phyloP scores from a whole-genome alignment of 352 stramenopile genomes.

The Pythium brachiatum region DNA sequence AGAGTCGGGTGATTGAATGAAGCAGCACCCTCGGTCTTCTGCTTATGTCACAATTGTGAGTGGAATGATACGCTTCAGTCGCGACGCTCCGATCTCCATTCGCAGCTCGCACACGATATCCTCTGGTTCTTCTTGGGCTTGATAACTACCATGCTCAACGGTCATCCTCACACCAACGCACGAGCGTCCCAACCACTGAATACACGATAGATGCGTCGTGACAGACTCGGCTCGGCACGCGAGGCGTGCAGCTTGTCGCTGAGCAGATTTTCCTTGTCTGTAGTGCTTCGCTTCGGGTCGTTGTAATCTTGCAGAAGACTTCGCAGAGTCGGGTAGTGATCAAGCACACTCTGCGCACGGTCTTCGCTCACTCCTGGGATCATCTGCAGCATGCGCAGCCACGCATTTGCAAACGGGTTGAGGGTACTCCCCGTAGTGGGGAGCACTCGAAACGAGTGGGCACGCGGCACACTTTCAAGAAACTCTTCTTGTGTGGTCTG shows the following conservation, averaged over 20 bases:
- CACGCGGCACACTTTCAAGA: slow-evolving; percentile 50
- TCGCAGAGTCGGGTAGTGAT: slow-evolving; percentile 59
- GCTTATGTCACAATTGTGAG: no score
- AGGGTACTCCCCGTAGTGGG: slow-evolving; percentile 32
- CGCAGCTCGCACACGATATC: no score
- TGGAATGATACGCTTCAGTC: no score
- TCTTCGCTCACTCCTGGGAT: slow-evolving; percentile 73
- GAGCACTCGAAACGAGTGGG: slow-evolving; percentile 62
- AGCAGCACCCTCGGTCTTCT: no score
- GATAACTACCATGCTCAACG: background rate
- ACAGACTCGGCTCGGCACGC: slow-evolving; percentile 45
- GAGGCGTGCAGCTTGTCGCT: slow-evolving; percentile 45
- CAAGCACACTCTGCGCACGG: slow-evolving; percentile 58
- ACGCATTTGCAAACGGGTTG: slow-evolving; percentile 55
- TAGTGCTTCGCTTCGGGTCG: slow-evolving; percentile 28
- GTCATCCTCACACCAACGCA: background rate
- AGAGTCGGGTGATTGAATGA: no score
- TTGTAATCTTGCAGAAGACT: slow-evolving; percentile 51
- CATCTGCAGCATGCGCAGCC: slow-evolving; percentile 79
- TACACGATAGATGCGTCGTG: slow-evolving; percentile 50
- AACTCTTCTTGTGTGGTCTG: slow-evolving; percentile 47
- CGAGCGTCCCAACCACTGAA: slow-evolving; percentile 29
- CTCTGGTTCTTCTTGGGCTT: background rate
- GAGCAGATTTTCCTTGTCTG: slow-evolving; percentile 57
- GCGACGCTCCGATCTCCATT: no score